phyloP scores from a whole-genome alignment of 805 yeast genomes.

The Maudiozyma bulderi region DNA sequence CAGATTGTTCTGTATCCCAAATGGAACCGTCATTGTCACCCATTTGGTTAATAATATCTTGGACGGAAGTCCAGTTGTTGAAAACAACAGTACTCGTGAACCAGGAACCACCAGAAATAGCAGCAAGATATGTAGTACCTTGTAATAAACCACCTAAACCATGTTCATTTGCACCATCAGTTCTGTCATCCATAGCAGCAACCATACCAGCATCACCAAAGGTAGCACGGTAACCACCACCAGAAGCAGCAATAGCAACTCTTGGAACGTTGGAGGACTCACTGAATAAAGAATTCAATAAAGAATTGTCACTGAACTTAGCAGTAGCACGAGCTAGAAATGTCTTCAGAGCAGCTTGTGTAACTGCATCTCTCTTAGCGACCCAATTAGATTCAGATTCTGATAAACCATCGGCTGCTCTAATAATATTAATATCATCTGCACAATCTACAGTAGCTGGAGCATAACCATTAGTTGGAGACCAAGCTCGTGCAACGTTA shows the following conservation, averaged over 20 bases:
- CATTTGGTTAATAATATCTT: constrained; percentile 38
- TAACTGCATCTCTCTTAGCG: constrained; percentile 35
- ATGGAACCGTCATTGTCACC: constrained; percentile 33
- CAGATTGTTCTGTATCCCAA: constrained; percentile 63
- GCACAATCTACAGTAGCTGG: constrained; percentile 56
- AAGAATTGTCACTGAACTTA: constrained; percentile 14
- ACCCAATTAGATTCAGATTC: constrained; percentile 46
- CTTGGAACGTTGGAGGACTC: constrained; percentile 29
- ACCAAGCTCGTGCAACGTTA: constrained; percentile 31
- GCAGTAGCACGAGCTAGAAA: constrained; percentile 36
- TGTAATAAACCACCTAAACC: constrained; percentile 71
- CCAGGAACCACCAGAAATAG: constrained; percentile 83
- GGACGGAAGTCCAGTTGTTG: constrained; percentile 67
- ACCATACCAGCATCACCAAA: constrained; percentile 78
- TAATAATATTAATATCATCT: constrained; percentile 28
- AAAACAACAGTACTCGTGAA: constrained; percentile 55
- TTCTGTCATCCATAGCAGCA: constrained; percentile 72
- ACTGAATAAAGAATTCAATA: constrained; percentile 15
- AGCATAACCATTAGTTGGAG: constrained; percentile 50
- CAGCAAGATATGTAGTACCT: constrained; percentile 59
- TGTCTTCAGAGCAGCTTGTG: constrained; percentile 33
- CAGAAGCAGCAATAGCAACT: constrained; percentile 58
- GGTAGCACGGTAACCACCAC: constrained; percentile 92
- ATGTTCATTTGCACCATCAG: constrained; percentile 41
- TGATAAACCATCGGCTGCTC: constrained; percentile 42